Evolutionary conservation across 164 flowering plant genomes (phyloP).

Genomic region (Nymphaea colorata): DNA sequence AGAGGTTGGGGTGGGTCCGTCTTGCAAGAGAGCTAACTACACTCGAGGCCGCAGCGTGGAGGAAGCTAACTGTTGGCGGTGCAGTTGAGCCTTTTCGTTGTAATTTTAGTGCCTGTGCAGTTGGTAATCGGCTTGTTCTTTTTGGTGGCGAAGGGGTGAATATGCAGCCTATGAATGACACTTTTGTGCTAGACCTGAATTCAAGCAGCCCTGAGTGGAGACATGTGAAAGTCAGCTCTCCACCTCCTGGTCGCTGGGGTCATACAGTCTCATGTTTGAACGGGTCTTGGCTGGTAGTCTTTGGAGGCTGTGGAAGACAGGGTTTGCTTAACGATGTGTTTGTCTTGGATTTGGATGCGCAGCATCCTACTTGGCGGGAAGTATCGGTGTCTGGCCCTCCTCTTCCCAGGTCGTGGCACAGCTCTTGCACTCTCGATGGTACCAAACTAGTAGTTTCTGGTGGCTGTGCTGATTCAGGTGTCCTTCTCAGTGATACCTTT

Average conservation of each 20-base stretch:
- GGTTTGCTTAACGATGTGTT: slow-evolving; percentile 89
- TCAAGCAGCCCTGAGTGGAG: slow-evolving; percentile 75
- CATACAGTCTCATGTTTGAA: slow-evolving; percentile 84
- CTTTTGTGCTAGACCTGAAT: slow-evolving; percentile 77
- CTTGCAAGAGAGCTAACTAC: slow-evolving; percentile 87
- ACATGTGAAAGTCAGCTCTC: slow-evolving; percentile 78
- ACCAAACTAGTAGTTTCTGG: slow-evolving; percentile 85
- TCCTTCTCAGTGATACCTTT: slow-evolving; percentile 81
- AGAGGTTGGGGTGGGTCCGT: slow-evolving; percentile 73
- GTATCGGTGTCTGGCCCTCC: slow-evolving; percentile 84
- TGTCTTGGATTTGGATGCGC: slow-evolving; percentile 75
- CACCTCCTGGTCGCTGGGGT: slow-evolving; percentile 96
- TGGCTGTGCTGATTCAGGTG: slow-evolving; percentile 95
- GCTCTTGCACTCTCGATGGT: slow-evolving; percentile 94
- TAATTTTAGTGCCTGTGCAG: slow-evolving; percentile 92
- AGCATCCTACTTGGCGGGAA: slow-evolving; percentile 87
- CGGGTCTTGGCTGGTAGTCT: slow-evolving; percentile 73
- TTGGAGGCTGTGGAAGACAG: slow-evolving; percentile 87
- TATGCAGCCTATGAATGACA: slow-evolving; percentile 97
- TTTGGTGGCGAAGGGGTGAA: slow-evolving; percentile 96
- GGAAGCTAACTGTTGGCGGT: slow-evolving; percentile 83
- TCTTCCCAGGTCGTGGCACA: slow-evolving; percentile 94
- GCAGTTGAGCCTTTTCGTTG: slow-evolving; percentile 88
- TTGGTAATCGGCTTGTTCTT: slow-evolving; percentile 83
- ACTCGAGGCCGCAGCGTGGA: slow-evolving; percentile 91